Evolutionary conservation across 176 grass and related monocot species (phyloP).

Genomic region (Eragrostis curvula): DNA sequence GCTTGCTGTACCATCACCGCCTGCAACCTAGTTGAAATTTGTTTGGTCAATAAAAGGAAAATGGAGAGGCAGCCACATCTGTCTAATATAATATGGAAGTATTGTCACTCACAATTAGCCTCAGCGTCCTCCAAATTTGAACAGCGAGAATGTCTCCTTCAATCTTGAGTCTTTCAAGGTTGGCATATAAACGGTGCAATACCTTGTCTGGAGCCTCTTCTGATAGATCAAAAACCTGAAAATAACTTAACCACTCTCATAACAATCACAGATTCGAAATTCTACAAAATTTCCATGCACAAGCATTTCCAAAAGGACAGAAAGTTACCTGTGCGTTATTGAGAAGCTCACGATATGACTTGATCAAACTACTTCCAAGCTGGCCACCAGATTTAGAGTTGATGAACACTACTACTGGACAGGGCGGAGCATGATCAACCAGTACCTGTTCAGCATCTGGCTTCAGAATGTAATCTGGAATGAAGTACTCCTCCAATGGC

Average conservation of each 20-base stretch:
- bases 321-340: constrained; percentile 75
- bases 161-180: constrained; percentile 81
- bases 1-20: constrained; percentile 94
- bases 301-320: not conserved
- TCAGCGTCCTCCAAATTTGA: constrained; percentile 73
- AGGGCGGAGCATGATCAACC: constrained; percentile 39
- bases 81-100: constrained; percentile 34
- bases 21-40: constrained; percentile 80
- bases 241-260: constrained; percentile 27
- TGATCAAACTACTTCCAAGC: constrained; percentile 78
- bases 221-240: constrained; percentile 86
- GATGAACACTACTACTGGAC: constrained; percentile 87
- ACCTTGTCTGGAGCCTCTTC: constrained; percentile 94
- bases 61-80: not conserved
- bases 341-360: constrained; percentile 81
- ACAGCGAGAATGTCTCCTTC: constrained; percentile 55
- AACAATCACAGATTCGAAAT: constrained; percentile 33
- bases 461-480: constrained; percentile 85
- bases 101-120: constrained; percentile 79
- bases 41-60: constrained; percentile 25
- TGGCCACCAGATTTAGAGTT: constrained; percentile 89
- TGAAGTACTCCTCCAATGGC: constrained; percentile 54
- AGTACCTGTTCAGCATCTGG: constrained; percentile 40
- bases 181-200: constrained; percentile 71
- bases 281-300: not conserved